phyloP scores from a whole-genome alignment of 306 rosid genomes.

The Hippophae rhamnoides region DNA sequence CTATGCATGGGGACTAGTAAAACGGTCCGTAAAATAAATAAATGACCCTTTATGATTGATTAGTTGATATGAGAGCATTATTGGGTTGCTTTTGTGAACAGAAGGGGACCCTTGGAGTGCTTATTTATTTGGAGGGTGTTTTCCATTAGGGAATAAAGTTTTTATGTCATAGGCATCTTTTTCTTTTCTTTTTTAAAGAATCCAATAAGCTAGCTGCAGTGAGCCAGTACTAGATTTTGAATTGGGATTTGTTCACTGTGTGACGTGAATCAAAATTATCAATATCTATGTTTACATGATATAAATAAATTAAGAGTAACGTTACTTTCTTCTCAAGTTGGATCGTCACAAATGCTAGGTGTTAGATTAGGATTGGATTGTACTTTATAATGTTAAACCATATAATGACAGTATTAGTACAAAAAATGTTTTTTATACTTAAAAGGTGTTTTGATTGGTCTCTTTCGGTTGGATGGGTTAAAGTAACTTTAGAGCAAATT shows the following conservation, averaged over 20 bases:
- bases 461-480: constrained; percentile 25
- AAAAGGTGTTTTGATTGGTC: constrained; percentile 24
- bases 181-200: constrained; percentile 37
- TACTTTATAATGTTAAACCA: no score
- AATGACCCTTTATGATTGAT: constrained; percentile 26
- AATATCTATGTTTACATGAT: constrained; percentile 18
- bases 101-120: constrained; percentile 43
- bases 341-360: no score
- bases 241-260: constrained; percentile 35
- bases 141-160: constrained; percentile 59
- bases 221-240: constrained; percentile 20
- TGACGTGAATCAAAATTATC: constrained; percentile 32
- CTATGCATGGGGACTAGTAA: constrained; percentile 83
- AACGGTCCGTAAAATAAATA: constrained; percentile 25
- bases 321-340: no score
- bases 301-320: constrained; percentile 6
- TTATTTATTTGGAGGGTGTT: constrained; percentile 52
- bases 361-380: no score
- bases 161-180: constrained; percentile 28
- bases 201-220: constrained; percentile 39
- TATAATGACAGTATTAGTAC: no score
- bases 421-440: not conserved
- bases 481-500: constrained; percentile 21
- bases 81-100: constrained; percentile 39
- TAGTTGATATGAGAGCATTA: constrained; percentile 40